These are phyloP conservation scores for Carex myosuroides DNA, from an alignment of 176 grass and related monocot genomes.

Conservation along the genomic window DNA sequence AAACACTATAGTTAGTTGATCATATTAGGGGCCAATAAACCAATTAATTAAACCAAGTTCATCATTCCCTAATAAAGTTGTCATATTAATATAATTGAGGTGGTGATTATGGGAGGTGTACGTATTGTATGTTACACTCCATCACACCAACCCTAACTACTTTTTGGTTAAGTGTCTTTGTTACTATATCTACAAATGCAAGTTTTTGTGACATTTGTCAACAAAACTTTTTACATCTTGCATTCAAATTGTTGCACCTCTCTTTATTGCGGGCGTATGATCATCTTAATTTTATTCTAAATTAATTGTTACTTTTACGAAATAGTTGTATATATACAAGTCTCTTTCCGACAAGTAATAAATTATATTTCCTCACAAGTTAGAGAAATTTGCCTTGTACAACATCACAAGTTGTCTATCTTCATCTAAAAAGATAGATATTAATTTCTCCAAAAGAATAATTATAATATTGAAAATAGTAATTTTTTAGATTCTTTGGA, in stretches of 20 bases:
- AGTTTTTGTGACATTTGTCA: neutral
- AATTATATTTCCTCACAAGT: neutral
- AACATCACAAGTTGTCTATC: neutral
- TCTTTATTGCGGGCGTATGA: no score
- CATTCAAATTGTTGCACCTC: slow-evolving; percentile 13
- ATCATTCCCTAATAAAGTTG: neutral
- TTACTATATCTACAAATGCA: neutral
- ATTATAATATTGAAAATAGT: neutral
- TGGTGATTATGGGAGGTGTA: neutral
- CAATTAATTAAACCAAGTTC: neutral
- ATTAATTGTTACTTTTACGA: neutral
- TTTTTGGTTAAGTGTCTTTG: slow-evolving; percentile 7
- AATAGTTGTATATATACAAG: neutral
- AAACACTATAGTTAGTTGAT: neutral
- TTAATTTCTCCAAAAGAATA: neutral
- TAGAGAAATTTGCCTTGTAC: neutral
- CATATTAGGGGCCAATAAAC: neutral
- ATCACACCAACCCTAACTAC: neutral
- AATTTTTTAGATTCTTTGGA: neutral
- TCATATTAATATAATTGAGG: neutral
- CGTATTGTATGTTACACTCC: slow-evolving; percentile 6
- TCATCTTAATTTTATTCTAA: neutral
- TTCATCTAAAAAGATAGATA: neutral
- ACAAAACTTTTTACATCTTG: neutral
- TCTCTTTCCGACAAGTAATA: slow-evolving; percentile 5